These are phyloP conservation scores for Camellia granthamiana DNA, from an alignment of 148 eudicot species.

Conservation along the genomic window DNA sequence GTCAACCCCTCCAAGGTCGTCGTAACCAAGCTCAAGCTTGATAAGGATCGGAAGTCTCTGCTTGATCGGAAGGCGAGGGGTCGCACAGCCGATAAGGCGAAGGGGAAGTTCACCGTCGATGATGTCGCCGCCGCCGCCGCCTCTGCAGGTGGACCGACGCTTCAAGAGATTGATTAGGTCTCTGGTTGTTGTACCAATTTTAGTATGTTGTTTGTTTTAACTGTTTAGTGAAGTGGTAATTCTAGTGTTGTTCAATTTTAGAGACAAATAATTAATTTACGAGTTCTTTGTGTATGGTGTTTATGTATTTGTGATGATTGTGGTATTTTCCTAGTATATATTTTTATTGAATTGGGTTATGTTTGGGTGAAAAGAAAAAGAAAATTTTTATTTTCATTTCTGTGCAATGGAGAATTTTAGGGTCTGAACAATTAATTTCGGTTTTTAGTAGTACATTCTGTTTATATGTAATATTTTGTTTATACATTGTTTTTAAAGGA, in stretches of 20 bases:
- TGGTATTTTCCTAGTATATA: not conserved
- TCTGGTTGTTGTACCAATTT: not conserved
- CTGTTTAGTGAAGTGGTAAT: not conserved
- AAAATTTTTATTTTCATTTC: too few relatives aligned
- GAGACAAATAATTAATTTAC: not conserved
- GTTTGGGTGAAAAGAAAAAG: too few relatives aligned
- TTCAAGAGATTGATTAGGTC: slow-evolving; percentile 39
- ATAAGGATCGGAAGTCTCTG: slow-evolving; percentile 59
- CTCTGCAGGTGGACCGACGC: slow-evolving; percentile 25
- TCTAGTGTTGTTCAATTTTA: not conserved
- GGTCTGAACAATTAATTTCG: too few relatives aligned
- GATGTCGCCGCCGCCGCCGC: slow-evolving; percentile 45
- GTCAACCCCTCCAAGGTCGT: slow-evolving; percentile 64
- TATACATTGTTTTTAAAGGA: too few relatives aligned
- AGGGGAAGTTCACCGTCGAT: slow-evolving; percentile 67
- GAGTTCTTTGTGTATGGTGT: not conserved
- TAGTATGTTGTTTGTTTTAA: not conserved
- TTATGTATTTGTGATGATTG: not conserved
- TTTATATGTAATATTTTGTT: too few relatives aligned
- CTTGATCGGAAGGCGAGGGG: slow-evolving; percentile 72
- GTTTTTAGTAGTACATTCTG: too few relatives aligned
- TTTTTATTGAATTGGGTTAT: too few relatives aligned
- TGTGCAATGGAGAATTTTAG: too few relatives aligned
- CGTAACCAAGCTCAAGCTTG: slow-evolving; percentile 59
- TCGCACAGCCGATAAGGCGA: slow-evolving; percentile 60